Evolutionary conservation across 768 basidiomycete genomes (phyloP), one percentile per base, ranked within the genome.

Genomic region (Termitomyces sp.): DNA sequence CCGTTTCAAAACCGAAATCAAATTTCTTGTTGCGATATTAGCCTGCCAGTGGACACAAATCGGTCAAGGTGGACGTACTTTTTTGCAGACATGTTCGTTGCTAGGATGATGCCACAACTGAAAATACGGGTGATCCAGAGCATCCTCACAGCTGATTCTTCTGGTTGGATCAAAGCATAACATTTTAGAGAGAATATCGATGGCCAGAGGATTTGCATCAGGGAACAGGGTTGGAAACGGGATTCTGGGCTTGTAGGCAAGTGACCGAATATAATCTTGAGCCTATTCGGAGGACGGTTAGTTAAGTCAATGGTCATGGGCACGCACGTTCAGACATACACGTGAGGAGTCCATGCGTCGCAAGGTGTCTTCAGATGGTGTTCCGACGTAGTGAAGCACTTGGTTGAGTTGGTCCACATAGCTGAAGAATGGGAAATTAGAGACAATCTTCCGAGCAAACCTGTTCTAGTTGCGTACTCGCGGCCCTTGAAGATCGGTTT

Each of bases 381-480:
- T 98, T 22, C 97, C 97, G 18, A 98, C 85, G 65, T 95, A 92
- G 69, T 98, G 94, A 36, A 99, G 78, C 65, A 99, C 97, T 71
- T 97, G 94, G 67, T 98, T 98, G 48, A 98, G 79, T 70, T 99
- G 97, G 68, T 99, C 97, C 51, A 98, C 94, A 67, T 99, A 98
- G 67, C 91, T 93, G 64, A 13, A 54, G 39, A 53, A 10, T 13
- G 20, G 39, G 3, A 29, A 18, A 31, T 41, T 15, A 29, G 57
- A 16, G 56, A 47, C 51, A 31, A 53, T 56, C 45, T 50, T 41
- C 56, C 41, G 53, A 36, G 12, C 25, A 10, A 5, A 16, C 31
- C 29, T 39, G 25, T 20, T 41, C 27, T 12, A 43, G 45, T 25
- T 25, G 76, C 91, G 67, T 68, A 95, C 92, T 98, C 96, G 77